These are phyloP conservation scores for Chrysoporthe cubensis DNA, from an alignment of 2,329 filamentous ascomycete genomes.

Conservation along the genomic window DNA sequence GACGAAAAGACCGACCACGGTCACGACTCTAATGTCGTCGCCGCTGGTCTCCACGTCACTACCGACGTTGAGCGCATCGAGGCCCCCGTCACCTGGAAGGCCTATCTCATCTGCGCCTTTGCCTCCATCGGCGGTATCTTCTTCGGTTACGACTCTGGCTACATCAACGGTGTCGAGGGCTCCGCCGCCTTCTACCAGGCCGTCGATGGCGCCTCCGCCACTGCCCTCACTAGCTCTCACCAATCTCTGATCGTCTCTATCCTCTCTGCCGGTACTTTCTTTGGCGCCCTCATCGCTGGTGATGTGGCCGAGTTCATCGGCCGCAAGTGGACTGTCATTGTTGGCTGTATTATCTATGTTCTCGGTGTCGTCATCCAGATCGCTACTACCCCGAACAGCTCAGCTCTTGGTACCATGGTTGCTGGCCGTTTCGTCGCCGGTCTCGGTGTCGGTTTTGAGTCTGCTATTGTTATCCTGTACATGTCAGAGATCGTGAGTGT, in stretches of 20 bases:
- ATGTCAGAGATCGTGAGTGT: slow-evolving; percentile 76
- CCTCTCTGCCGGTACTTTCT: slow-evolving; percentile 78
- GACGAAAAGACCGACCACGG: slow-evolving; percentile 18
- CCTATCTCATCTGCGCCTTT: slow-evolving; percentile 71
- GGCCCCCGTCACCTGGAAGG: slow-evolving; percentile 70
- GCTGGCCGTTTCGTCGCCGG: slow-evolving; percentile 76
- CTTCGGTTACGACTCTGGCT: slow-evolving; percentile 79
- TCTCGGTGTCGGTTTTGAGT: slow-evolving; percentile 79
- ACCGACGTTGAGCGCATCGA: slow-evolving; percentile 64
- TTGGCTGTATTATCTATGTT: slow-evolving; percentile 72
- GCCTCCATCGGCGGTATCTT: slow-evolving; percentile 75
- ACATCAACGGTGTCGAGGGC: slow-evolving; percentile 69
- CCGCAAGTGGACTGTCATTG: slow-evolving; percentile 72
- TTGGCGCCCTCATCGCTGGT: slow-evolving; percentile 76
- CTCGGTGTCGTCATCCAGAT: slow-evolving; percentile 72
- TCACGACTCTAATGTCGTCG: slow-evolving; percentile 14
- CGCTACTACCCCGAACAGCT: slow-evolving; percentile 49
- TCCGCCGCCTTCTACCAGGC: slow-evolving; percentile 54
- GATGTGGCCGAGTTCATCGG: slow-evolving; percentile 77
- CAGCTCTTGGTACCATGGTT: slow-evolving; percentile 65
- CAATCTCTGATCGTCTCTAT: slow-evolving; percentile 71
- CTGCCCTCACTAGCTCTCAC: slow-evolving; percentile 45
- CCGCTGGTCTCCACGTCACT: slow-evolving; percentile 45
- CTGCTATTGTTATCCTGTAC: slow-evolving; percentile 80
- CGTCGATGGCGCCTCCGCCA: slow-evolving; percentile 49